These are phyloP conservation scores for Xylaria digitata DNA, from an alignment of 2,329 filamentous ascomycete genomes.

Conservation along the genomic window DNA sequence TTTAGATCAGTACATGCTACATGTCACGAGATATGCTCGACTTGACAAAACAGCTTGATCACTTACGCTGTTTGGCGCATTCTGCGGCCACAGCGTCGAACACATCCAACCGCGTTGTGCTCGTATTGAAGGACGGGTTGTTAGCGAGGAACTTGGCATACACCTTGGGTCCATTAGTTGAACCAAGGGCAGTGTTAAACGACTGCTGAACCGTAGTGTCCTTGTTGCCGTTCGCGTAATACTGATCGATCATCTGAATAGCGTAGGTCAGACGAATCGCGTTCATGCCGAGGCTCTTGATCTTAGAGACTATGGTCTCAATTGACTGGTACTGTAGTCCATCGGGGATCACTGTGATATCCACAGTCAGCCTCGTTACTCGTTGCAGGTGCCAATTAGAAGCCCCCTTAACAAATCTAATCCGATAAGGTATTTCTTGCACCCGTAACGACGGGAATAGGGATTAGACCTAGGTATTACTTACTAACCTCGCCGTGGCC, in stretches of 20 bases:
- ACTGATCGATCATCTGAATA: conserved; percentile 72
- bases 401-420: not conserved
- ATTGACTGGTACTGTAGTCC: conserved; percentile 72
- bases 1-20: conserved; percentile 9
- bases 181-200: conserved; percentile 60
- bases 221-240: conserved; percentile 59
- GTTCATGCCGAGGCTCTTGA: conserved; percentile 72
- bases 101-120: conserved; percentile 61
- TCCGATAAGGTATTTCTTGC: not conserved
- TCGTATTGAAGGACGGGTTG: conserved; percentile 66
- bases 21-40: not conserved
- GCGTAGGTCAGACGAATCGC: conserved; percentile 71
- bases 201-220: conserved; percentile 61
- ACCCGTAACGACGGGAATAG: not conserved
- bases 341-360: conserved; percentile 65
- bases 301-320: conserved; percentile 62
- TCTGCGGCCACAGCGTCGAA: conserved; percentile 73
- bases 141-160: conserved; percentile 64
- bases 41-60: not conserved
- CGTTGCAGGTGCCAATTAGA: not conserved
- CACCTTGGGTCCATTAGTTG: conserved; percentile 63
- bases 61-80: conserved; percentile 58
- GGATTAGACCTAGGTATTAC: not conserved
- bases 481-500: conserved; percentile 66
- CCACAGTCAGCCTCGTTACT: conserved; percentile 9